phyloP scores from a whole-genome alignment of 1,284 basidiomycete species.

The Entoloma clypeatum region DNA sequence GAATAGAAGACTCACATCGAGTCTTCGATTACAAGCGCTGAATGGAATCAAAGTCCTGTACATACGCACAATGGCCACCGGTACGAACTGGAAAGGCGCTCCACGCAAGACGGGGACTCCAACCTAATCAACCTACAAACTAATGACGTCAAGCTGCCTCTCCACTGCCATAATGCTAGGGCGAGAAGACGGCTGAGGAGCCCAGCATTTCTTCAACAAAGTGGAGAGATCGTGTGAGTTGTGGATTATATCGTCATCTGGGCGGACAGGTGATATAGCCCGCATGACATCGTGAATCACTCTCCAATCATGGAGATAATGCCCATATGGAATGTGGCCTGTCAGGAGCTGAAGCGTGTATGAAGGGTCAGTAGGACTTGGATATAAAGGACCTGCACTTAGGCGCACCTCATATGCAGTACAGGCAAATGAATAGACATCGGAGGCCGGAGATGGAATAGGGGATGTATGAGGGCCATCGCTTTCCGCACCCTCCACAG shows the following conservation, averaged over 20 bases:
- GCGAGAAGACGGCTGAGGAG: background rate
- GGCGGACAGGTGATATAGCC: background rate
- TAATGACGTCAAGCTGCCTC: background rate
- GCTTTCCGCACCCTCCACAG: background rate
- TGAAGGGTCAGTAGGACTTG: too few relatives aligned
- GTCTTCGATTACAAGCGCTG: too few relatives aligned
- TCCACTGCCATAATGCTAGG: slow-evolving; percentile 1
- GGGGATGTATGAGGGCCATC: background rate
- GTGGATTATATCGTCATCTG: background rate
- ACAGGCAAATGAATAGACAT: slow-evolving; percentile 30
- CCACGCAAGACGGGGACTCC: too few relatives aligned
- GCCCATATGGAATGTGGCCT: background rate
- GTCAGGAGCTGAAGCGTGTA: background rate
- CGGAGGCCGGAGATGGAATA: slow-evolving; percentile 18
- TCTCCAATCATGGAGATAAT: background rate
- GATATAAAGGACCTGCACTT: too few relatives aligned
- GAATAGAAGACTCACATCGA: too few relatives aligned
- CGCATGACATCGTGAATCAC: background rate
- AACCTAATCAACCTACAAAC: too few relatives aligned
- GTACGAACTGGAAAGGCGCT: too few relatives aligned
- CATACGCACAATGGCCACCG: too few relatives aligned
- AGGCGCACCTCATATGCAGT: slow-evolving; percentile 21
- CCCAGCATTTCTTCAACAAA: slow-evolving; percentile 6
- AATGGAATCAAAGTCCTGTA: too few relatives aligned
- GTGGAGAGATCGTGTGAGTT: background rate